These are phyloP conservation scores for Alternaria arborescens DNA, from an alignment of 2,329 filamentous ascomycete species.

Conservation along the genomic window DNA sequence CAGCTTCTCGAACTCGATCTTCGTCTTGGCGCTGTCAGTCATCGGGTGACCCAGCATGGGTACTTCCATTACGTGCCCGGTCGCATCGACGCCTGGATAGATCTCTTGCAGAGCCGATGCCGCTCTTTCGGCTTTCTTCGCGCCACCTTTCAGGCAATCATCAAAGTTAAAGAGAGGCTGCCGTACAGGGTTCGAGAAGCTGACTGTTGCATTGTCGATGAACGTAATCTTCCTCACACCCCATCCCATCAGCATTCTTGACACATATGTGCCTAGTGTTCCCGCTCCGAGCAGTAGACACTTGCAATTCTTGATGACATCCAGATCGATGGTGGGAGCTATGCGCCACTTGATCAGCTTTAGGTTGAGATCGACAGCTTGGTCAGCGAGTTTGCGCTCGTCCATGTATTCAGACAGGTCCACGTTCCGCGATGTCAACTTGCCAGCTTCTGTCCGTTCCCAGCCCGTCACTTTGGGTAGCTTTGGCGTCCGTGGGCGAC, in stretches of 20 bases:
- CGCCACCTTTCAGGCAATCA: conserved; percentile 86
- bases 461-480: conserved; percentile 95
- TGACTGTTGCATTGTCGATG: conserved; percentile 90
- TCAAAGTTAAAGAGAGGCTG: conserved; percentile 92
- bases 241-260: conserved; percentile 92
- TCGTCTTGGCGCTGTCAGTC: conserved; percentile 73
- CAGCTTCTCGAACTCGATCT: conserved; percentile 77
- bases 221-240: conserved; percentile 95
- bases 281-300: conserved; percentile 92
- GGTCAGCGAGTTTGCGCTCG: conserved; percentile 83
- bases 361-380: conserved; percentile 93
- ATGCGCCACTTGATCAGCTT: conserved; percentile 99
- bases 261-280: conserved; percentile 92
- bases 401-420: conserved; percentile 95
- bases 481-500: conserved; percentile 49
- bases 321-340: conserved; percentile 84
- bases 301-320: conserved; percentile 86
- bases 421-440: conserved; percentile 78
- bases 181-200: conserved; percentile 94
- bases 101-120: conserved; percentile 83
- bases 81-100: conserved; percentile 86
- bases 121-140: conserved; percentile 81
- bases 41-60: conserved; percentile 96
- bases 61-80: conserved; percentile 82
- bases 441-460: conserved; percentile 84